Evolutionary conservation across 2,329 filamentous ascomycete genomes (phyloP).

Genomic region (Cladosporium sphaerospermum): DNA sequence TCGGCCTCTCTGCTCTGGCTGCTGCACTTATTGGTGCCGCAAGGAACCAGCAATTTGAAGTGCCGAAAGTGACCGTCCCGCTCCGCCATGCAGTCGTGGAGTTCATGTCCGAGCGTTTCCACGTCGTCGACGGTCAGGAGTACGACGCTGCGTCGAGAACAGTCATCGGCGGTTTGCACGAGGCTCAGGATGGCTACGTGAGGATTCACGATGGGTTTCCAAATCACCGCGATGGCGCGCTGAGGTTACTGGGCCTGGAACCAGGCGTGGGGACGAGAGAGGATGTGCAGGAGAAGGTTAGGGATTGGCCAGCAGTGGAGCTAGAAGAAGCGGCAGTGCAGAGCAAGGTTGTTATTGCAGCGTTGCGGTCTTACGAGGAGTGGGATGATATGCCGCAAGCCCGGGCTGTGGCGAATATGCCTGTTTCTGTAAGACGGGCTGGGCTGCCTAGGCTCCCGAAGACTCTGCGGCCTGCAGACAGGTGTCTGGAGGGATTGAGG

Average conservation of each 20-base stretch:
- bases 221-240: constrained; percentile 43
- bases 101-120: constrained; percentile 49
- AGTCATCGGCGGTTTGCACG: constrained; percentile 47
- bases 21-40: constrained; percentile 40
- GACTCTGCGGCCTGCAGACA: not conserved
- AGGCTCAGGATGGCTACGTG: constrained; percentile 46
- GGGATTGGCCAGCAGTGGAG: constrained; percentile 40
- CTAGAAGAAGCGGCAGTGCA: constrained; percentile 43
- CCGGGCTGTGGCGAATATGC: constrained; percentile 27
- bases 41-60: constrained; percentile 12
- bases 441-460: no score
- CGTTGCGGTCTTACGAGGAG: constrained; percentile 44
- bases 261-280: no score
- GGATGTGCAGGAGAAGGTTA: constrained; percentile 30
- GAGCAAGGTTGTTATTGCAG: constrained; percentile 42
- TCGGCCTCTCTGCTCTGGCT: constrained; percentile 46
- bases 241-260: constrained; percentile 35
- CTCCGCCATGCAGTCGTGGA: constrained; percentile 45
- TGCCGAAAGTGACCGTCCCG: constrained; percentile 39
- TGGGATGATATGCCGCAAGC: constrained; percentile 50
- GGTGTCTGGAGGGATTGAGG: constrained; percentile 34
- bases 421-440: no score
- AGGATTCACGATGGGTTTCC: constrained; percentile 51
- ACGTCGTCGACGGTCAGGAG: constrained; percentile 37
- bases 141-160: constrained; percentile 31